Evolutionary conservation across 129 eudicot genomes (phyloP), one percentile per base, ranked within the genome.

Genomic region (Artemisia annua): DNA sequence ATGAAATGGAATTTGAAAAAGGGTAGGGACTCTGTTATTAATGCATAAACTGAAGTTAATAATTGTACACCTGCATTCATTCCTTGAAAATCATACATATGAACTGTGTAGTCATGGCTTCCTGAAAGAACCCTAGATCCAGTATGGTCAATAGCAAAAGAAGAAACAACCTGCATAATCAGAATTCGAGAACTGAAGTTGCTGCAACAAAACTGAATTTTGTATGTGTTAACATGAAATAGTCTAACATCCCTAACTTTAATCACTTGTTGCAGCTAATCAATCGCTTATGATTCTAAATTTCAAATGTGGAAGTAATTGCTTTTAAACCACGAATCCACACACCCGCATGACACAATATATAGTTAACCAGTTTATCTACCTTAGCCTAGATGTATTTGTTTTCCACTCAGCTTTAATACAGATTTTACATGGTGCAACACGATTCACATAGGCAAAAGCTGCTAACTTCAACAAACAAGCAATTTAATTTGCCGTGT

Each of bases 11-110:
- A 0, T 26, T 26, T 26, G 30, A 26, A 26, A 26, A 26, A 26
- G 30, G 30, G 0, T 26, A 26, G 30, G 30, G 30, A 26, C 30
- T 26, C 30, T 0, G 30, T 26, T 26, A n/a, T n/a, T 26, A 26
- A 26, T 26, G 30, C 30, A 26, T 26, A 26, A 26, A 3, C 30
- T 26, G 30, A 26, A 26, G 4, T 26, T 26, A 94, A 94, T 14
- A 97, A 90, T 82, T 87, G 83, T 78, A n/a, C n/a, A n/a, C n/a
- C n/a, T 49, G 97, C 91, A 85, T 94, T 94, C 99, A 94, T 94
- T 66, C 99, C 99, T 86, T 94, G 99, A 67, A 94, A 94, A 54
- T 94, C 99, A 63, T 86, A 94, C 99, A 94, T 90, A 68, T 97
- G 96, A 79, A 94, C 92, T 26, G 94, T 60, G 80, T 94, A 94